A percentile compares a stretch with the other conserved stretches of the same genome.
Conservation (phyloP, 441 rosid species). For the Biscutella laevigata region DNA sequence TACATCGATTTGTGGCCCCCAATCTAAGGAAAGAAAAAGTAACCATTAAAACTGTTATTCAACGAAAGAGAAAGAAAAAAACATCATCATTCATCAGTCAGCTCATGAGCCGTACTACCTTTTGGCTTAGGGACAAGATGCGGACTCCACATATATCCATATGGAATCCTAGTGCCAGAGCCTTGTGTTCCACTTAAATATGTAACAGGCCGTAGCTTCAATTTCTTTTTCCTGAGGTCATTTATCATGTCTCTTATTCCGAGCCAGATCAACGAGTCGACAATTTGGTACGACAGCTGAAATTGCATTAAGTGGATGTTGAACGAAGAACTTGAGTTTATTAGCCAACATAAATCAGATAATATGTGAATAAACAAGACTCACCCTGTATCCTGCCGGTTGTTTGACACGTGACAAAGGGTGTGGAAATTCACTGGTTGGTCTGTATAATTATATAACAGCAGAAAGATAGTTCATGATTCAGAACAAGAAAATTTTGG, state of each 20-base stretch:
- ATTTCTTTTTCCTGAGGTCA: slow-evolving; percentile 83
- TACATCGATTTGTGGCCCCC: slow-evolving; percentile 95
- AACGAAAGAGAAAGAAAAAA: not conserved
- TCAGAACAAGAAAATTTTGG: slow-evolving; percentile 12
- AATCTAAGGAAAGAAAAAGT: slow-evolving; percentile 57
- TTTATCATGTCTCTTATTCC: slow-evolving; percentile 96
- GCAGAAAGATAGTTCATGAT: not conserved
- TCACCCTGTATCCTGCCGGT: slow-evolving; percentile 94
- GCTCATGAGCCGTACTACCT: slow-evolving; percentile 41
- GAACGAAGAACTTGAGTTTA: slow-evolving; percentile 7
- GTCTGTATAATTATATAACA: slow-evolving; percentile 41
- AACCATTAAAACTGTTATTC: too few relatives aligned
- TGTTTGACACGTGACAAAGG: slow-evolving; percentile 98
- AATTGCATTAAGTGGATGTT: slow-evolving; percentile 2
- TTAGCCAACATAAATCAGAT: not conserved
- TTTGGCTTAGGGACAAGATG: slow-evolving; percentile 98
- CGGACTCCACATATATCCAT: slow-evolving; percentile 99
- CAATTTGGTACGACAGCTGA: slow-evolving; percentile 97
- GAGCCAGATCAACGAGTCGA: slow-evolving; percentile 96
- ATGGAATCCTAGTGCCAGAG: slow-evolving; percentile 69
- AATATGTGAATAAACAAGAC: slow-evolving; percentile 16
- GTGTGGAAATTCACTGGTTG: slow-evolving; percentile 97
- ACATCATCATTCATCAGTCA: not conserved
- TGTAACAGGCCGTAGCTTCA: slow-evolving; percentile 94
- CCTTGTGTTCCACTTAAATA: slow-evolving; percentile 97